A percentile compares a stretch with the other conserved stretches of the same genome.
These are phyloP conservation scores for Euphorbia schlechtendalii DNA, from an alignment of 441 rosid genomes.

Conservation along the genomic window DNA sequence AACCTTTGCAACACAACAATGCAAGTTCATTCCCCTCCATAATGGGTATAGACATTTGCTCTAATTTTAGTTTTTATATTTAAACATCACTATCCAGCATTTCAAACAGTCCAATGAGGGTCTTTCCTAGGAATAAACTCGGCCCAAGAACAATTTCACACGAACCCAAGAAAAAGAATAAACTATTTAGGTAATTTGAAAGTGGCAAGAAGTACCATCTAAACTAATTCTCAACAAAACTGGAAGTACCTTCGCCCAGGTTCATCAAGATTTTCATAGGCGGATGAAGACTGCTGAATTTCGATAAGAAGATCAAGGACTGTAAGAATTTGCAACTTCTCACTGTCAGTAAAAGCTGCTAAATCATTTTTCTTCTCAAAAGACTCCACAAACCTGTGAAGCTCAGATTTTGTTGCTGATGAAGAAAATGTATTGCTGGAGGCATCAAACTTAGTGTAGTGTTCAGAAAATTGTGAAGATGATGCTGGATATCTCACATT, in stretches of 20 bases:
- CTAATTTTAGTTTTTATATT: not conserved
- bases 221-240: conserved; percentile 13
- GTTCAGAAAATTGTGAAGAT: conserved; percentile 37
- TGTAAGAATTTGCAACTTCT: conserved; percentile 70
- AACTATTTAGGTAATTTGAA: too few species aligned
- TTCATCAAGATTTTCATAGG: conserved; percentile 80
- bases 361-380: conserved; percentile 47
- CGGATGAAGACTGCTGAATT: conserved; percentile 60
- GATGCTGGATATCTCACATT: conserved; percentile 36
- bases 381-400: conserved; percentile 45
- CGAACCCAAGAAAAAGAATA: not conserved
- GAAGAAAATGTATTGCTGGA: conserved; percentile 32
- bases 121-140: not conserved
- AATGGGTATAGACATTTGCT: not conserved
- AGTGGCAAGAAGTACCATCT: not conserved
- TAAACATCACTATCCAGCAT: not conserved
- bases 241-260: conserved; percentile 72
- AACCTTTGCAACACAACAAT: not conserved
- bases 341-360: conserved; percentile 37
- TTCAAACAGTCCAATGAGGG: conserved; percentile 6
- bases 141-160: not conserved
- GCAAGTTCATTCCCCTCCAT: not conserved
- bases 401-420: conserved; percentile 45
- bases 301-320: conserved; percentile 68
- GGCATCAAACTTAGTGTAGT: conserved; percentile 32